Percentiles rank a stretch among this genome's conserved stretches.
Conservation (phyloP, 441 rosid species). For the Capsella rubella region DNA sequence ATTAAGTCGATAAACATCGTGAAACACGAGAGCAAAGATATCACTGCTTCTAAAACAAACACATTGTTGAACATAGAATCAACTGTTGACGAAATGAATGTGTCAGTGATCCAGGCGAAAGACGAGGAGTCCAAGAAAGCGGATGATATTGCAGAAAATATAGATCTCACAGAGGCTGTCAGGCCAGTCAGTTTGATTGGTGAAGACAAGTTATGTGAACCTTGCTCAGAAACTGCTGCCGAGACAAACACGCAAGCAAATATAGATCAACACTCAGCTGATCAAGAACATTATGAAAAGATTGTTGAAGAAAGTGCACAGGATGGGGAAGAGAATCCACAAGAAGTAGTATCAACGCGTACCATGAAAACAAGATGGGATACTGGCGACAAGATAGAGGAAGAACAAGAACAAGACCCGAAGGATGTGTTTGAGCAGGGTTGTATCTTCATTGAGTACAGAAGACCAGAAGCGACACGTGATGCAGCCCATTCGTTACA, state of each 20-base stretch:
- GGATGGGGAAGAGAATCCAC: slow-evolving; percentile 43
- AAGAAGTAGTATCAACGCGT: slow-evolving; percentile 38
- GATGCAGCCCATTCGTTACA: slow-evolving; percentile 80
- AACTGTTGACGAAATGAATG: slow-evolving; percentile 38
- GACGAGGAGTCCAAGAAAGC: slow-evolving; percentile 34
- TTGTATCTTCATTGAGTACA: slow-evolving; percentile 74
- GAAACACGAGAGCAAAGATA: slow-evolving; percentile 46
- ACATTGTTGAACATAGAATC: slow-evolving; percentile 28
- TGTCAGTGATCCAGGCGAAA: slow-evolving; percentile 30
- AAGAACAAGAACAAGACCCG: slow-evolving; percentile 33
- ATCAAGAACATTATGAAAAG: slow-evolving; percentile 37
- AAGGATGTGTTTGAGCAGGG: slow-evolving; percentile 63
- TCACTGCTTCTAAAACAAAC: slow-evolving; percentile 39
- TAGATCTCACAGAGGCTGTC: slow-evolving; percentile 37
- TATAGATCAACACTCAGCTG: slow-evolving; percentile 40
- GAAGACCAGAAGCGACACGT: slow-evolving; percentile 76
- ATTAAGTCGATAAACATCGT: slow-evolving; percentile 76
- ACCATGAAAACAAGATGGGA: slow-evolving; percentile 38
- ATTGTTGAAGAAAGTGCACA: slow-evolving; percentile 32
- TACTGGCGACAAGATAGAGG: slow-evolving; percentile 45
- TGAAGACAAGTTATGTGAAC: slow-evolving; percentile 49
- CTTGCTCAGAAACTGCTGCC: slow-evolving; percentile 25
- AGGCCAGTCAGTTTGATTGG: slow-evolving; percentile 41
- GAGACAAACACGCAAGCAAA: slow-evolving; percentile 36
- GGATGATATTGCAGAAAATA: slow-evolving; percentile 35